Conservation (phyloP, 2,329 filamentous ascomycete species). For the Hypocrella siamensis region DNA sequence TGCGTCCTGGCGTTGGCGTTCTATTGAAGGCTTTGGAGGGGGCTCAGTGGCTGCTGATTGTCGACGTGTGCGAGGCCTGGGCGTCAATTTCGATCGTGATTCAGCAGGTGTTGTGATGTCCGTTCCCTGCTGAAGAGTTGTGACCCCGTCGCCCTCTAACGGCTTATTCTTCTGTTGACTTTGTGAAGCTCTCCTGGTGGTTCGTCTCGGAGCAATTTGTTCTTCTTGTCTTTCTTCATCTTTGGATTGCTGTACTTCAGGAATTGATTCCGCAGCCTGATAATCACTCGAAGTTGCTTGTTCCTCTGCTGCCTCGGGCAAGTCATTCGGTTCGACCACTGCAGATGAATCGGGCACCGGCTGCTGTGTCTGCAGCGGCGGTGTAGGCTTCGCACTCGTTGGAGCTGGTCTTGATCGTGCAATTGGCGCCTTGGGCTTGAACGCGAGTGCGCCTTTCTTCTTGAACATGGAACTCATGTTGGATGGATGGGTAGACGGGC, state of each 20-base stretch:
- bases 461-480: constrained; percentile 54
- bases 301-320: not conserved
- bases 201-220: constrained; percentile 1
- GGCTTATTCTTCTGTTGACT: constrained; percentile 1
- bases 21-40: constrained; percentile 2
- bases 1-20: not conserved
- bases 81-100: not conserved
- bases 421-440: constrained; percentile 53
- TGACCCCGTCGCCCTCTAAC: not conserved
- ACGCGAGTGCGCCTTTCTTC: constrained; percentile 44
- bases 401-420: constrained; percentile 21
- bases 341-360: constrained; percentile 1
- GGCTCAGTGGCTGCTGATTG: constrained; percentile 1
- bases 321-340: not conserved
- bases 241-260: not conserved
- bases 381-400: constrained; percentile 2
- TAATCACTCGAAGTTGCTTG: not conserved
- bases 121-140: not conserved
- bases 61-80: constrained; percentile 1
- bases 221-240: constrained; percentile 1
- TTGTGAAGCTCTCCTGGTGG: constrained; percentile 2
- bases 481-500: constrained; percentile 6
- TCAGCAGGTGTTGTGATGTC: too few species aligned
- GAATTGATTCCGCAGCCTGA: not conserved
- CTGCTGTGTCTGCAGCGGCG: constrained; percentile 2